Evolutionary conservation across 441 rosid genomes (phyloP).

Genomic region (Pelargonium australe): DNA sequence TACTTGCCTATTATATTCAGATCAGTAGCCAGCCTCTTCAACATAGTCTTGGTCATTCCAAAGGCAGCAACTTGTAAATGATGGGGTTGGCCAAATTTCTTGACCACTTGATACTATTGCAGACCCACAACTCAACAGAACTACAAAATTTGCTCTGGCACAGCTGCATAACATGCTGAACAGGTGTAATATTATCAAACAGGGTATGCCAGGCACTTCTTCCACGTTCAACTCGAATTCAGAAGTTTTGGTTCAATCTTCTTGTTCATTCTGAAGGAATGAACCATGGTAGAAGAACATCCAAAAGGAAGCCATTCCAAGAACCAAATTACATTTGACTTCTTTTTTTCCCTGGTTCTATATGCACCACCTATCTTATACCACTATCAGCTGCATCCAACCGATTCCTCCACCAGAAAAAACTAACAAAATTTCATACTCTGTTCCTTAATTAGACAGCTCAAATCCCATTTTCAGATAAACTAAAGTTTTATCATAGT

Average conservation of each 20-base stretch:
- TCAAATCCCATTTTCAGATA: constrained; percentile 14
- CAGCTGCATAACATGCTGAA: constrained; percentile 11
- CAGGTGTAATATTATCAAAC: constrained; percentile 6
- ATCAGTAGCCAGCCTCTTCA: constrained; percentile 27
- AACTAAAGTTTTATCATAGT: constrained; percentile 11
- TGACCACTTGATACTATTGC: constrained; percentile 19
- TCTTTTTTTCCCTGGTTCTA: constrained; percentile 4
- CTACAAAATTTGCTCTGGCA: constrained; percentile 8
- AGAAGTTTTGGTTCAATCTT: neutral
- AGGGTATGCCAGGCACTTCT: constrained; percentile 8
- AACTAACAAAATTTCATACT: neutral
- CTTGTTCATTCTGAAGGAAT: constrained; percentile 6
- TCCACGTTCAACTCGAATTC: neutral
- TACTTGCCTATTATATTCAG: constrained; percentile 45
- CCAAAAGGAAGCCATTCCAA: constrained; percentile 10
- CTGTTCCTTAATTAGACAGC: constrained; percentile 10
- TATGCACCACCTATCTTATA: too few relatives aligned
- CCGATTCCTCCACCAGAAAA: constrained; percentile 8
- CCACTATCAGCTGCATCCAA: neutral
- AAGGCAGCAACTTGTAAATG: constrained; percentile 24
- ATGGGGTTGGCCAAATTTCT: constrained; percentile 17
- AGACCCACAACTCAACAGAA: constrained; percentile 15
- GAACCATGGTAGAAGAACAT: constrained; percentile 3
- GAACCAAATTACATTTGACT: constrained; percentile 12
- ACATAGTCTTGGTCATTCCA: constrained; percentile 23